A percentile compares a stretch with the other conserved stretches of the same genome.
phyloP scores from a whole-genome alignment of 2,329 filamentous ascomycete genomes.

The Xylariales sp. region DNA sequence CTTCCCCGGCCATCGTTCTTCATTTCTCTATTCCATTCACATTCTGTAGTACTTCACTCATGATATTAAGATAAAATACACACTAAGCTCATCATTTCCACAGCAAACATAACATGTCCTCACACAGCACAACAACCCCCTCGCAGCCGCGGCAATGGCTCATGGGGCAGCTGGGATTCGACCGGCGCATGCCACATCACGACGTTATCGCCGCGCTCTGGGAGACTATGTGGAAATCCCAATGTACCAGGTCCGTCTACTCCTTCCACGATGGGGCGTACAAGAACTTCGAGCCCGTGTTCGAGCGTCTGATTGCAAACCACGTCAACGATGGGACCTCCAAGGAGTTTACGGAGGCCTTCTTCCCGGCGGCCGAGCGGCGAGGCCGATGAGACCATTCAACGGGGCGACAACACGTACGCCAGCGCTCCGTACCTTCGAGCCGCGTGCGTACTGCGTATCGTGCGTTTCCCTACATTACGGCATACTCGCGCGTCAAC shows the following conservation, averaged over 20 bases:
- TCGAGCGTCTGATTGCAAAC: conserved; percentile 55
- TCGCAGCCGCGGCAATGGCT: too few species aligned
- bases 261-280: conserved; percentile 69
- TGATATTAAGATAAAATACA: too few species aligned
- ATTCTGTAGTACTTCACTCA: too few species aligned
- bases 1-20: too few species aligned
- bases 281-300: conserved; percentile 66
- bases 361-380: conserved; percentile 56
- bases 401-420: conserved; percentile 41
- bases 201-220: conserved; percentile 59
- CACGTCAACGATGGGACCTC: conserved; percentile 62
- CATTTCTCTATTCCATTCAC: too few species aligned
- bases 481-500: conserved; percentile 31
- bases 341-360: conserved; percentile 58
- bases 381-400: conserved; percentile 48
- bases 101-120: too few species aligned
- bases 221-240: conserved; percentile 72
- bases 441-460: conserved; percentile 67
- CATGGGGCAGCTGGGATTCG: conserved; percentile 39
- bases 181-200: conserved; percentile 50
- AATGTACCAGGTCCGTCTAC: conserved; percentile 59
- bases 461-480: conserved; percentile 64
- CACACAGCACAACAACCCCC: too few species aligned
- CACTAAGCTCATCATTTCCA: too few species aligned
- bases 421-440: conserved; percentile 64